phyloP scores from a whole-genome alignment of 305 asterid species.

The Lippia alba region DNA sequence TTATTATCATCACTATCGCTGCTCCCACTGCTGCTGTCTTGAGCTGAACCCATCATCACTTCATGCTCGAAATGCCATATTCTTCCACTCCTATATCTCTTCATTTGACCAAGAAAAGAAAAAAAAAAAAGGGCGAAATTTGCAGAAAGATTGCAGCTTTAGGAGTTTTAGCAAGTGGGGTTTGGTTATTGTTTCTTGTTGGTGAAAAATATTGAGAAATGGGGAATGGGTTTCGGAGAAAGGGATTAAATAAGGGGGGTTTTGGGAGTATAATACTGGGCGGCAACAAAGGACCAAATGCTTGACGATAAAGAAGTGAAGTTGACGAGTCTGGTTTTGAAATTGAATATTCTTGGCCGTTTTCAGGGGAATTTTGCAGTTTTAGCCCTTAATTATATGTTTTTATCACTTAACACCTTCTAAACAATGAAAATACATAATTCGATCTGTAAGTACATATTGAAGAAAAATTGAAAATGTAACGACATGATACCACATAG shows the following conservation, averaged over 20 bases:
- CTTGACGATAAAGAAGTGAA: conserved; percentile 37
- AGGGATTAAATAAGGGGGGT: conserved; percentile 42
- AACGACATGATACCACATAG: no score
- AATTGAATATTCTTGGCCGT: conserved; percentile 33
- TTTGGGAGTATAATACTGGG: conserved; percentile 51
- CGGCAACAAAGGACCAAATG: conserved; percentile 59
- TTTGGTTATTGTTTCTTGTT: neutral
- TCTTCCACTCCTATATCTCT: conserved; percentile 68
- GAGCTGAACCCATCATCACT: conserved; percentile 40
- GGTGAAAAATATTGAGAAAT: conserved; percentile 9
- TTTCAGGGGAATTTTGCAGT: no score
- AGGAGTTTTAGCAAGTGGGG: conserved; percentile 12
- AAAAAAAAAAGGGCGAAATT: neutral
- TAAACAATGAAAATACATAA: neutral
- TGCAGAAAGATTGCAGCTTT: conserved; percentile 22
- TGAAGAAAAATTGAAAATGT: no score
- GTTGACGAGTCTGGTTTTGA: conserved; percentile 45
- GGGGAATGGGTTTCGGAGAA: conserved; percentile 1
- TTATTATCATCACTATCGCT: conserved; percentile 23
- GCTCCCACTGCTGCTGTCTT: conserved; percentile 33
- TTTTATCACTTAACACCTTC: neutral
- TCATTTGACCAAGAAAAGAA: conserved; percentile 46
- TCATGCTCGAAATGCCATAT: conserved; percentile 84
- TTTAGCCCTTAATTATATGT: no score
- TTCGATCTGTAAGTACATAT: neutral